phyloP scores from a whole-genome alignment of 2,329 filamentous ascomycete species.

The Xylariaceae sp. region DNA sequence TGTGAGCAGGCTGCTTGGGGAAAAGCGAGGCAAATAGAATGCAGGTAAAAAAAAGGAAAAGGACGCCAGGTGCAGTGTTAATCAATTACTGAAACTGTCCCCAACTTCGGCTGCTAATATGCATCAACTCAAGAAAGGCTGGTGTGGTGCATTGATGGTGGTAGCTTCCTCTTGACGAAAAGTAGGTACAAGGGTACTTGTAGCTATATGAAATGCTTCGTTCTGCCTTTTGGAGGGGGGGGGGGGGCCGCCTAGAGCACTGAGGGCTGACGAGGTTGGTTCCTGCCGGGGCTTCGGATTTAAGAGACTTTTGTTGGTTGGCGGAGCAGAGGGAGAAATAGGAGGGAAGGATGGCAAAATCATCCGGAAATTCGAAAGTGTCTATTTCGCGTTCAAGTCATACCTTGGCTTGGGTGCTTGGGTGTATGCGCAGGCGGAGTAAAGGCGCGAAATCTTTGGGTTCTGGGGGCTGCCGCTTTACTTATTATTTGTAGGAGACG shows the following conservation, averaged over 20 bases:
- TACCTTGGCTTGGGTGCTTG: no score
- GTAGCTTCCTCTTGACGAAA: conserved; percentile 1
- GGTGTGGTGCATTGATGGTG: conserved; percentile 13
- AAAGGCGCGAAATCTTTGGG: conserved; percentile 34
- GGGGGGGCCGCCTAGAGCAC: conserved; percentile 3
- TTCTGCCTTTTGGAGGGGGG: no score
- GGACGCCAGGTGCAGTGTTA: conserved; percentile 10
- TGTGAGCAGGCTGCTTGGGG: conserved; percentile 19
- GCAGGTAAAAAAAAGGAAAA: conserved; percentile 11
- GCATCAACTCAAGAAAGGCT: no score
- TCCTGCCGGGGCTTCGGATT: conserved; percentile 26
- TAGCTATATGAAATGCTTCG: no score
- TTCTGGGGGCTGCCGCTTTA: conserved; percentile 31
- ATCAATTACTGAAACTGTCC: conserved; percentile 18
- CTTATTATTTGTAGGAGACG: conserved; percentile 40
- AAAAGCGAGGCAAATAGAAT: conserved; percentile 22
- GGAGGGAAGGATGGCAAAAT: conserved; percentile 33
- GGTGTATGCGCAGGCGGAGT: conserved; percentile 22
- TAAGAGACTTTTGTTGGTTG: conserved; percentile 18
- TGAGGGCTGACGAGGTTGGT: conserved; percentile 18
- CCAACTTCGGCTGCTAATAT: no score
- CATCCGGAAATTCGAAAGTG: conserved; percentile 31
- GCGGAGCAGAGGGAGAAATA: conserved; percentile 30
- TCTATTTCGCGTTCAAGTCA: conserved; percentile 26
- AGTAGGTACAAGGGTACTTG: conserved; percentile 22